Evolutionary conservation across 768 basidiomycete species (phyloP).

Genomic region (Brasilioporus rufonigricans): DNA sequence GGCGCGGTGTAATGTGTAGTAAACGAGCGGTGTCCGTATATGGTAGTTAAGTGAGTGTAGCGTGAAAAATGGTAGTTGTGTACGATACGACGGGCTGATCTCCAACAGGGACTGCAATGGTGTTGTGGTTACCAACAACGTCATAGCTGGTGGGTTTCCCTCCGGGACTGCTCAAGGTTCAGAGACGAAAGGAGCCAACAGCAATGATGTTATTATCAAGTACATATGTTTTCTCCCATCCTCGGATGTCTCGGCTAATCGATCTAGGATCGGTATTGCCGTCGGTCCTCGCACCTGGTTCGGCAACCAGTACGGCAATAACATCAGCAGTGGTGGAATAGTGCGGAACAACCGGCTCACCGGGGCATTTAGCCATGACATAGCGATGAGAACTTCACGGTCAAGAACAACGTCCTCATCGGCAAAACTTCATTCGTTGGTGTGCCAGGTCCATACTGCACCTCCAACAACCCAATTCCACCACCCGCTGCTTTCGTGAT

Average conservation of each 20-base stretch:
- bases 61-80: too few relatives aligned
- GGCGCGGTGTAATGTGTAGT: too few relatives aligned
- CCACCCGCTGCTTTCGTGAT: constrained; percentile 58
- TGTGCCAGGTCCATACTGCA: constrained; percentile 63
- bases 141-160: constrained; percentile 67
- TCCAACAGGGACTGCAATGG: constrained; percentile 62
- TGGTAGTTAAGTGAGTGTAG: too few relatives aligned
- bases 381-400: constrained; percentile 71
- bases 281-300: constrained; percentile 80
- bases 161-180: constrained; percentile 40
- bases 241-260: constrained; percentile 3
- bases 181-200: constrained; percentile 53
- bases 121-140: constrained; percentile 65
- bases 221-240: constrained; percentile 31
- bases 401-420: constrained; percentile 56
- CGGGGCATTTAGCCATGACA: constrained; percentile 72
- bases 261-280: constrained; percentile 72
- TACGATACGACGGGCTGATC: too few relatives aligned
- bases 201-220: constrained; percentile 68
- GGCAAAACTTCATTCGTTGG: constrained; percentile 80
- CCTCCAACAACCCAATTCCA: constrained; percentile 46
- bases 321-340: constrained; percentile 51
- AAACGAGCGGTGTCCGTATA: too few relatives aligned
- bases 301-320: constrained; percentile 52
- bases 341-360: constrained; percentile 57